Evolutionary conservation across 768 basidiomycete genomes (phyloP).

Genomic region (Trametes maxima): DNA sequence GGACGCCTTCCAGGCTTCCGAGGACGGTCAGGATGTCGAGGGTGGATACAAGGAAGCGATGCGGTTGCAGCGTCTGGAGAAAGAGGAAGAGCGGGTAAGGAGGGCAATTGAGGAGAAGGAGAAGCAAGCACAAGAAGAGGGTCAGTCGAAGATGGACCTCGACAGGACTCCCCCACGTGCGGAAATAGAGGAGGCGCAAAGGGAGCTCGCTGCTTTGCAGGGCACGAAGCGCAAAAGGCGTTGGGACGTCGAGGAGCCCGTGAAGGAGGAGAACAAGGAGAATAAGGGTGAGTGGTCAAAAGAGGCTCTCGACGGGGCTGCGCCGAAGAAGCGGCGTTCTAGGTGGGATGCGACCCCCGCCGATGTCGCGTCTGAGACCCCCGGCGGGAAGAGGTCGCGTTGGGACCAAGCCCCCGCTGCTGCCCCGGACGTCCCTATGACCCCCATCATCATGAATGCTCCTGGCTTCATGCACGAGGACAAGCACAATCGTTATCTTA

Average conservation of each 20-base stretch:
- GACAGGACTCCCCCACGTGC: constrained; percentile 91
- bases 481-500: constrained; percentile 93
- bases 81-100: constrained; percentile 86
- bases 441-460: constrained; percentile 85
- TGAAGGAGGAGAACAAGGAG: constrained; percentile 53
- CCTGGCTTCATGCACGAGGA: constrained; percentile 86
- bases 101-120: constrained; percentile 89
- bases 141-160: constrained; percentile 79
- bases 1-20: constrained; percentile 71
- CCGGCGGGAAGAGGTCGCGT: constrained; percentile 74
- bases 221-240: constrained; percentile 74
- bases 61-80: constrained; percentile 87
- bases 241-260: constrained; percentile 70
- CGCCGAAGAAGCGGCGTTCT: constrained; percentile 90
- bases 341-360: constrained; percentile 95
- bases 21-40: constrained; percentile 71
- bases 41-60: constrained; percentile 97
- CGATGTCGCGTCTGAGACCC: constrained; percentile 66
- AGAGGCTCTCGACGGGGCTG: constrained; percentile 70
- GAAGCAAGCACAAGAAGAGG: constrained; percentile 70
- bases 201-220: constrained; percentile 60
- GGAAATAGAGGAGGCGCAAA: constrained; percentile 72
- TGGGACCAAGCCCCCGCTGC: constrained; percentile 95
- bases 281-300: constrained; percentile 74
- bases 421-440: constrained; percentile 62